Percentiles rank a stretch among this genome's conserved stretches.
Conservation (phyloP, 148 eudicot species). For the Arbutus unedo region DNA sequence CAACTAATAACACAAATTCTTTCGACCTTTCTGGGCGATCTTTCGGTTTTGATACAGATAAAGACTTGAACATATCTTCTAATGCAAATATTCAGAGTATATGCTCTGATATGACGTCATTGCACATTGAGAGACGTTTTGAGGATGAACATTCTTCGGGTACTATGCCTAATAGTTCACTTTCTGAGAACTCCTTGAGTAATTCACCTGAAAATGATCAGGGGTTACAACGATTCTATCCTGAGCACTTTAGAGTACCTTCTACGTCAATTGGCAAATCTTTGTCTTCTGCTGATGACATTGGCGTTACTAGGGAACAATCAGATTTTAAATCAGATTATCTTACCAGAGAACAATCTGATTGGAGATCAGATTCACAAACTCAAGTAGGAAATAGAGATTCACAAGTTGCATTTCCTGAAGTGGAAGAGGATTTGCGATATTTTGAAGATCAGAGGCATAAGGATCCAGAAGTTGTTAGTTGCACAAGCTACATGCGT, state of each 20-base stretch:
- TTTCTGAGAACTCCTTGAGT: slow-evolving; percentile 25
- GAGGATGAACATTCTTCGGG: slow-evolving; percentile 29
- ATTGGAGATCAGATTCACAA: slow-evolving; percentile 31
- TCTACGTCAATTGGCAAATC: slow-evolving; percentile 26
- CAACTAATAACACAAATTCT: slow-evolving; percentile 19
- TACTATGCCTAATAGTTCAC: slow-evolving; percentile 26
- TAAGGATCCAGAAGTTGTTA: slow-evolving; percentile 53
- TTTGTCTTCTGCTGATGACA: slow-evolving; percentile 24
- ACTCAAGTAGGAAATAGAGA: slow-evolving; percentile 18
- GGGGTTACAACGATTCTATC: slow-evolving; percentile 24
- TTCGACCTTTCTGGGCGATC: slow-evolving; percentile 24
- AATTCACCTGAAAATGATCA: slow-evolving; percentile 24
- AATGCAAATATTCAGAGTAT: slow-evolving; percentile 34
- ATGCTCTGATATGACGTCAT: slow-evolving; percentile 37
- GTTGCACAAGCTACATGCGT: slow-evolving; percentile 29
- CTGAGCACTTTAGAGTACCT: slow-evolving; percentile 36
- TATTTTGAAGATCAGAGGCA: slow-evolving; percentile 56
- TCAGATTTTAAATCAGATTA: slow-evolving; percentile 34
- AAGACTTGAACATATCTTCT: slow-evolving; percentile 20
- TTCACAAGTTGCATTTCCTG: slow-evolving; percentile 35
- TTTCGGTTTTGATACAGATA: slow-evolving; percentile 25
- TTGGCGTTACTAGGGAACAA: slow-evolving; percentile 18
- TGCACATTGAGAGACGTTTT: slow-evolving; percentile 29
- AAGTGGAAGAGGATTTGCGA: slow-evolving; percentile 44
- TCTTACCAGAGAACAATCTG: slow-evolving; percentile 26